A percentile compares a stretch with the other conserved stretches of the same genome.
phyloP scores from a whole-genome alignment of 2,329 filamentous ascomycete species.

The Elsinoe arachidis region DNA sequence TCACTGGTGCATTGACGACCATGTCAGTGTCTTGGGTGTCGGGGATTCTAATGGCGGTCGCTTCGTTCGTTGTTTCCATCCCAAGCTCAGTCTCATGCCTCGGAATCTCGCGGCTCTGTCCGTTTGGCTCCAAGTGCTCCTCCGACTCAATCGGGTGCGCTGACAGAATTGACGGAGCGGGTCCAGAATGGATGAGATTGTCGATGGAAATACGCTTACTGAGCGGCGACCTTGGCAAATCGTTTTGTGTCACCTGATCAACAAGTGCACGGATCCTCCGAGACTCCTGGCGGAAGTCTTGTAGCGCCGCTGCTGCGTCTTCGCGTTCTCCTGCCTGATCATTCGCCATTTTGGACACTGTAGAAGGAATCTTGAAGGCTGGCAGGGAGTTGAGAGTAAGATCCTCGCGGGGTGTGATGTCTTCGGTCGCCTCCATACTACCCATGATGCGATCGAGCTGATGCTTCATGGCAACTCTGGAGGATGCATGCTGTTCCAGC shows the following conservation, averaged over 20 bases:
- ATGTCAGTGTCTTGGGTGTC: background rate
- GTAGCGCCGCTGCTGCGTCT: background rate
- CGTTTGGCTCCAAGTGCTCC: too few relatives aligned
- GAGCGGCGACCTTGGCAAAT: background rate
- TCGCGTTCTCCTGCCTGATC: background rate
- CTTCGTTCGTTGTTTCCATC: too few relatives aligned
- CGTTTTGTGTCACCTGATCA: background rate
- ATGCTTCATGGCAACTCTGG: background rate
- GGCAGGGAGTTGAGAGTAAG: too few relatives aligned
- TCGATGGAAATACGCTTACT: slow-evolving; percentile 1
- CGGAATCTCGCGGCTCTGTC: too few relatives aligned
- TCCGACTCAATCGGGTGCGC: background rate
- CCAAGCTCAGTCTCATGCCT: too few relatives aligned
- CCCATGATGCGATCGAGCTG: background rate
- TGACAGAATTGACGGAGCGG: too few relatives aligned
- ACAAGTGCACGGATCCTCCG: too few relatives aligned
- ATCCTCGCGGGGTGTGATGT: too few relatives aligned
- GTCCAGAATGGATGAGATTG: background rate
- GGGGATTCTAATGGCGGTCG: too few relatives aligned
- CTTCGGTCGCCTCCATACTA: background rate
- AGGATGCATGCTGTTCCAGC: background rate
- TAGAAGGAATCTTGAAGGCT: background rate
- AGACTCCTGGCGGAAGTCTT: background rate
- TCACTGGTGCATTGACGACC: background rate
- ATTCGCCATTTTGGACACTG: background rate